phyloP scores from a whole-genome alignment of 176 grass and related monocot species.

The Stipa capillata region DNA sequence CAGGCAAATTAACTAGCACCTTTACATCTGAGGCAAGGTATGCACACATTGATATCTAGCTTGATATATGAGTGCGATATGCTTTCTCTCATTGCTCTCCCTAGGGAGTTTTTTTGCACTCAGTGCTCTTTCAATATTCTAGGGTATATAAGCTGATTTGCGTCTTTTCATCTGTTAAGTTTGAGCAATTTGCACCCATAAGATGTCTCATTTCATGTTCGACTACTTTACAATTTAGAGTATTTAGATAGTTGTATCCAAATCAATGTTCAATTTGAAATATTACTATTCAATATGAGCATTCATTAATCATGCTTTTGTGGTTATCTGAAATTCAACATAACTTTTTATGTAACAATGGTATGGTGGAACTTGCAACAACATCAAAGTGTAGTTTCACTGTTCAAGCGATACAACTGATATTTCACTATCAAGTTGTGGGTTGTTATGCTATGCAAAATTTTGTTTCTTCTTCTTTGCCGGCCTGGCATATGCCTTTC shows the following conservation, averaged over 20 bases:
- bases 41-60: neutral
- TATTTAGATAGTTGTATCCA: neutral
- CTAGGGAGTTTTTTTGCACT: neutral
- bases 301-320: neutral
- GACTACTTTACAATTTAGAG: neutral
- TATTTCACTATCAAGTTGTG: neutral
- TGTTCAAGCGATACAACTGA: neutral
- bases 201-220: neutral
- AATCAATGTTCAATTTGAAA: neutral
- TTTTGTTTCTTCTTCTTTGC: neutral
- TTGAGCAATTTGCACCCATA: neutral
- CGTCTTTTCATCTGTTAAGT: neutral
- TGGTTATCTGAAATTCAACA: neutral
- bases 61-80: neutral
- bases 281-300: neutral
- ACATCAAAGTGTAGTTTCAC: neutral
- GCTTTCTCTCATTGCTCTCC: neutral
- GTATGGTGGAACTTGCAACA: neutral
- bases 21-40: slow-evolving; percentile 92
- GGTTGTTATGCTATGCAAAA: neutral
- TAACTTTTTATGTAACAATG: neutral
- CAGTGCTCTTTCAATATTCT: neutral
- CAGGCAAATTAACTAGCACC: too few relatives aligned
- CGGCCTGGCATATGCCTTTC: slow-evolving; percentile 23
- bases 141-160: neutral